Evolutionary conservation across 306 rosid genomes (phyloP).

Genomic region (Medicago ruthenica): DNA sequence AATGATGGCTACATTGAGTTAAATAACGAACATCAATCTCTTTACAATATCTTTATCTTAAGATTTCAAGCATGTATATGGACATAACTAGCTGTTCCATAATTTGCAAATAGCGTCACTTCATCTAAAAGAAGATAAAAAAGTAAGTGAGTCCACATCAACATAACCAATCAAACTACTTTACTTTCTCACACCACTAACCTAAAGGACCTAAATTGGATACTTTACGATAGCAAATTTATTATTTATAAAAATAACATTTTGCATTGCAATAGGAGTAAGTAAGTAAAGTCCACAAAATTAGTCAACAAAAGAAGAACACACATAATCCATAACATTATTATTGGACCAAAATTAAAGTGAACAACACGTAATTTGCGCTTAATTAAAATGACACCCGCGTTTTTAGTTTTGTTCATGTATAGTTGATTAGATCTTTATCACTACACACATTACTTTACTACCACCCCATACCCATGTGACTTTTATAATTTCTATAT

Average conservation of each 20-base stretch:
- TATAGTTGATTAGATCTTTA: constrained; percentile 27
- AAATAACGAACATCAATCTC: constrained; percentile 3
- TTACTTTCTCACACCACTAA: background rate
- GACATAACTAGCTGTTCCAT: background rate
- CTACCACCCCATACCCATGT: constrained; percentile 57
- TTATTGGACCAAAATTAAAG: constrained; percentile 9
- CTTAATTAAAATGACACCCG: constrained; percentile 50
- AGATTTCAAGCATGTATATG: background rate
- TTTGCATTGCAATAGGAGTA: background rate
- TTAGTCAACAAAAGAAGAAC: constrained; percentile 11
- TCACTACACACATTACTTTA: background rate
- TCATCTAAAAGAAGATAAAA: background rate
- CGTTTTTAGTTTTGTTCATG: constrained; percentile 50
- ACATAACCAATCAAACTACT: constrained; percentile 9
- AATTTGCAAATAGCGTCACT: constrained; percentile 14
- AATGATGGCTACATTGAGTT: background rate
- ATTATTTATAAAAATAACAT: background rate
- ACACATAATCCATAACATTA: background rate
- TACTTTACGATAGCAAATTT: no score
- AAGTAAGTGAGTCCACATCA: constrained; percentile 3
- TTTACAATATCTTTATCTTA: background rate
- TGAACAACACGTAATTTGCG: constrained; percentile 6
- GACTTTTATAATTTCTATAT: constrained; percentile 36
- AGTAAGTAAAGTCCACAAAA: background rate
- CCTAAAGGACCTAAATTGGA: background rate